Evolutionary conservation across 306 rosid species (phyloP).

Genomic region (Trichosanthes truncata): DNA sequence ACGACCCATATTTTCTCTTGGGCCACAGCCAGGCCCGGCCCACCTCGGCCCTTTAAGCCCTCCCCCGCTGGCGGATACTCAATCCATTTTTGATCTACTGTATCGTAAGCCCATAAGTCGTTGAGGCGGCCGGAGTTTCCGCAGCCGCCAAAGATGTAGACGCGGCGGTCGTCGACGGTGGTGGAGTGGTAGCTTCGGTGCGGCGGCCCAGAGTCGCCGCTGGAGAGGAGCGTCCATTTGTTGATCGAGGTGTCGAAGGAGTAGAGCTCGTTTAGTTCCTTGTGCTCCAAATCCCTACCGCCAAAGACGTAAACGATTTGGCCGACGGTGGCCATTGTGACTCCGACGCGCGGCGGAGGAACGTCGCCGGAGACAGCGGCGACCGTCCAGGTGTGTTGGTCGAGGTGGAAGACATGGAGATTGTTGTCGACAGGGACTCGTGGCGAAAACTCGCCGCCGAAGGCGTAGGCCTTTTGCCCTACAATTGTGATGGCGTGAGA

Average conservation of each 20-base stretch:
- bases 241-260: slow-evolving; percentile 54
- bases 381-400: slow-evolving; percentile 52
- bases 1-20: slow-evolving; percentile 80
- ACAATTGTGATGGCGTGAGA: slow-evolving; percentile 75
- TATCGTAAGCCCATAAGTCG: slow-evolving; percentile 78
- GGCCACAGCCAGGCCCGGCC: slow-evolving; percentile 60
- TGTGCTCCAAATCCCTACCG: slow-evolving; percentile 74
- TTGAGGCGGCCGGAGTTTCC: slow-evolving; percentile 72
- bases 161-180: slow-evolving; percentile 26
- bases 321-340: slow-evolving; percentile 53
- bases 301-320: slow-evolving; percentile 70
- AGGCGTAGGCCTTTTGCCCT: slow-evolving; percentile 63
- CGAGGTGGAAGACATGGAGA: slow-evolving; percentile 51
- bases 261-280: slow-evolving; percentile 66
- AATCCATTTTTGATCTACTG: slow-evolving; percentile 44
- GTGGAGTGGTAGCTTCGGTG: slow-evolving; percentile 81
- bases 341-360: slow-evolving; percentile 89
- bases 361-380: slow-evolving; percentile 33
- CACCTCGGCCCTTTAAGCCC: slow-evolving; percentile 66
- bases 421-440: slow-evolving; percentile 83
- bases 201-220: slow-evolving; percentile 45
- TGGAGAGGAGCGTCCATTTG: slow-evolving; percentile 61
- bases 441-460: slow-evolving; percentile 79
- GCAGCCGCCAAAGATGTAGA: slow-evolving; percentile 73
- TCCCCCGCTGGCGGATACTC: slow-evolving; percentile 49